These are phyloP conservation scores for Jimgerdemannia flammicorona DNA, from an alignment of 192 early-diverging fungal genomes.

Conservation along the genomic window DNA sequence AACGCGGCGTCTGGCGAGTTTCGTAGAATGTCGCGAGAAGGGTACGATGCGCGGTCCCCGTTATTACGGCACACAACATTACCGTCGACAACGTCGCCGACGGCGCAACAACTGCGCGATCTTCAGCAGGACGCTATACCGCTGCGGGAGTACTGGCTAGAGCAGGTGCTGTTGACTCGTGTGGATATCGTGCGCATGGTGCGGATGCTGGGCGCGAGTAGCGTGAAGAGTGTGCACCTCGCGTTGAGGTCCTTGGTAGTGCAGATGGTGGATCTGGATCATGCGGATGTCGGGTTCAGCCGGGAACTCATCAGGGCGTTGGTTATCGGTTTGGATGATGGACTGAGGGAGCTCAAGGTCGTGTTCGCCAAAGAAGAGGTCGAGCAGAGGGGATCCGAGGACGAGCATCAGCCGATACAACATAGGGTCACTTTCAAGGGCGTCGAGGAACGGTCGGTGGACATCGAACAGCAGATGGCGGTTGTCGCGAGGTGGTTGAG, in stretches of 20 bases:
- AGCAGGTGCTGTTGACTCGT: neutral
- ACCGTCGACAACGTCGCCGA: neutral
- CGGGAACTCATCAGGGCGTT: neutral
- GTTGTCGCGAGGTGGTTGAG: conserved; percentile 21
- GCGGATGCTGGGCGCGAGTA: neutral
- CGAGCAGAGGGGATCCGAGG: neutral
- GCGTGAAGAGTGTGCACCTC: neutral
- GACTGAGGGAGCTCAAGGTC: neutral
- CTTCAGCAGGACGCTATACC: neutral
- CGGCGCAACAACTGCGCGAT: neutral
- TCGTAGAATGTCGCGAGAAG: neutral
- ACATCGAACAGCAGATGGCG: conserved; percentile 8
- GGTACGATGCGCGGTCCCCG: neutral
- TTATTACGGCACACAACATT: neutral
- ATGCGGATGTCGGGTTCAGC: neutral
- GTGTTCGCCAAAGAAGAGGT: neutral
- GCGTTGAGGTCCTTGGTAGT: neutral
- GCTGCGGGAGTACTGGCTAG: neutral
- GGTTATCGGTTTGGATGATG: neutral
- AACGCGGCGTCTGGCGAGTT: neutral
- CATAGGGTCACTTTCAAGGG: neutral
- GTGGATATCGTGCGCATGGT: neutral
- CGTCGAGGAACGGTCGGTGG: neutral
- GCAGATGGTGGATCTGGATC: neutral
- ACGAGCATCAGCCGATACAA: neutral